Evolutionary conservation across 148 eudicot species (phyloP), one percentile per base, ranked within the genome.

Genomic region (Cornus suecica): DNA sequence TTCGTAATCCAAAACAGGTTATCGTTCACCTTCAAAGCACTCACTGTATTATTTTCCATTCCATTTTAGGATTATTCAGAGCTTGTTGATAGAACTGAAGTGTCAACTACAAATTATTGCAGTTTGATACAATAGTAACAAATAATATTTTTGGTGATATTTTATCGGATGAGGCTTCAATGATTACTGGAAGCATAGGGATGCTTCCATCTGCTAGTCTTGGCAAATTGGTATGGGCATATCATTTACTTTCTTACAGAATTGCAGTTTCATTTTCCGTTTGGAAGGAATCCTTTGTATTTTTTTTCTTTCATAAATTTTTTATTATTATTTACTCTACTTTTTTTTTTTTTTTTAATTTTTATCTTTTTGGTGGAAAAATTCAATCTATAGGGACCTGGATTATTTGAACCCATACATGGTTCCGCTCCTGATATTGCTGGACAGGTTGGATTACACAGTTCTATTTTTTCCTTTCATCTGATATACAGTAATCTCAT

Each of bases 401-500:
- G 97, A 63, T 77, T 94, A 26, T 94, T 90, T 75, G 99, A 94
- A 83, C 99, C 99, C 29, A 94, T 94, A 78, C 99, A 94, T 69
- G 99, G 99, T 77, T 94, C 99, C 79, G 99, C 99, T 78, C 99
- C 99, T 71, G 97, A 92, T 79, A 94, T 94, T 71, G 97, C 99
- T 68, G 97, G 98, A 74, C 94, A 87, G 94, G 99, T 94, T 78
- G 32, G 83, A 73, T 74, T 69, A 8, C 31, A 63, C 18, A 2
- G 37, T 71, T 65, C 23, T 37, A 56, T 58, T 56, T 73, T 48
- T 29, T 76, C 10, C 10, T 60, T 34, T 69, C 37, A 16, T 45
- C 62, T 67, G 29, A 52, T 64, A 73, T 45, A 31, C 16, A 27
- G 16, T 31, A 14, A 24, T 58, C n/a, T 58, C 62, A 58, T 10